Evolutionary conservation across 306 rosid species (phyloP).

Genomic region (Hippophae rhamnoides): DNA sequence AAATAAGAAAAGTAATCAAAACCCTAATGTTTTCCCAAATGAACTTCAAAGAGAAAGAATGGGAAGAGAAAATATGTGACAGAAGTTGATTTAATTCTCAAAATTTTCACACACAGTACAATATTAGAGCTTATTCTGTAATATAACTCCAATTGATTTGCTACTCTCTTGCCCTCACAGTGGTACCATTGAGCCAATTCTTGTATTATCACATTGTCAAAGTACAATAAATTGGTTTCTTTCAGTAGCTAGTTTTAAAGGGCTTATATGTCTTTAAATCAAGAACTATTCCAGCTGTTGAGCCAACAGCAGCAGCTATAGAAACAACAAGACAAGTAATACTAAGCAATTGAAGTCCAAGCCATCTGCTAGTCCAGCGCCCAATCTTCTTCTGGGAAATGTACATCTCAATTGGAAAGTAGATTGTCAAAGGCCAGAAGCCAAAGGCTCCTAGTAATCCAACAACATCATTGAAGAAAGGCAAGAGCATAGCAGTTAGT

Average conservation of each 20-base stretch:
- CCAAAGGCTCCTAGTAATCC: slow-evolving; percentile 76
- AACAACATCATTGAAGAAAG: slow-evolving; percentile 75
- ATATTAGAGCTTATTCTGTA: neutral
- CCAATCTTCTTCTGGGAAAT: slow-evolving; percentile 48
- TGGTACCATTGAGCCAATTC: neutral
- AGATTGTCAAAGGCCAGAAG: slow-evolving; percentile 72
- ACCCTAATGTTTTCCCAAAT: no score
- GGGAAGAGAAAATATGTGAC: no score
- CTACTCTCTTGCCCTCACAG: neutral
- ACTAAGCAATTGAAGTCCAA: slow-evolving; percentile 50
- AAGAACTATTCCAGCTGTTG: slow-evolving; percentile 55
- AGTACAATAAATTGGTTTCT: neutral
- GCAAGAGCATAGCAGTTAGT: slow-evolving; percentile 53
- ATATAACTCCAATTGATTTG: neutral
- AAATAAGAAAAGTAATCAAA: no score
- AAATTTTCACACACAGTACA: no score
- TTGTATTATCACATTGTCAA: neutral
- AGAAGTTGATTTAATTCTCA: no score
- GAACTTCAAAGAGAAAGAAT: no score
- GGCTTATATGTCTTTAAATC: slow-evolving; percentile 66
- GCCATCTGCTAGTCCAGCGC: slow-evolving; percentile 44
- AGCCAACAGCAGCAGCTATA: slow-evolving; percentile 54
- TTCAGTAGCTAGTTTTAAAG: slow-evolving; percentile 48
- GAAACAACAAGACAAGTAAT: slow-evolving; percentile 39
- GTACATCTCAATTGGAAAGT: slow-evolving; percentile 67